These are phyloP conservation scores for Sphagnum magellanicum DNA, from an alignment of 228 moss, liverwort and hornwort species.

Conservation along the genomic window DNA sequence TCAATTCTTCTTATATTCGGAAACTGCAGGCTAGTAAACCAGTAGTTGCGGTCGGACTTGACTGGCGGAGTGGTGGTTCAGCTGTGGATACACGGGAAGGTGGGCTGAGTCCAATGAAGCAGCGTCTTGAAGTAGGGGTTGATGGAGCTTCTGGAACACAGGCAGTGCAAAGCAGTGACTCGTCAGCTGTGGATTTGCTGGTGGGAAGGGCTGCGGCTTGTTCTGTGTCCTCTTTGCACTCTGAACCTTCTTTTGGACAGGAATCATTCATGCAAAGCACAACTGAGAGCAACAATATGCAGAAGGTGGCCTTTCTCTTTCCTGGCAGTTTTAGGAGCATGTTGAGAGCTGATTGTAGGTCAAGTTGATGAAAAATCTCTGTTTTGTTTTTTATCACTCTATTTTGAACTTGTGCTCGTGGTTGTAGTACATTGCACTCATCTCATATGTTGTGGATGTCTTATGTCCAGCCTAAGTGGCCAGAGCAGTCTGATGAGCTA, in stretches of 20 bases:
- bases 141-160: slow-evolving; percentile 83
- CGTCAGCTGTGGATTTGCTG: slow-evolving; percentile 73
- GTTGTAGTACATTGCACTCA: too few species aligned
- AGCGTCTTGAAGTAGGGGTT: slow-evolving; percentile 81
- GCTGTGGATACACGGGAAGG: slow-evolving; percentile 77
- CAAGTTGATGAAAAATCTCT: too few species aligned
- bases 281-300: slow-evolving; percentile 45
- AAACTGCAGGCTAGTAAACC: slow-evolving; percentile 32
- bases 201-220: slow-evolving; percentile 93
- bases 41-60: slow-evolving; percentile 47
- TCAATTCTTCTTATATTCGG: not conserved
- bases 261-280: slow-evolving; percentile 51
- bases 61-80: slow-evolving; percentile 77
- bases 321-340: too few species aligned
- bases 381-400: too few species aligned
- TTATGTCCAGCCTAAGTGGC: slow-evolving; percentile 82
- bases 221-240: slow-evolving; percentile 59
- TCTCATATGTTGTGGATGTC: not conserved
- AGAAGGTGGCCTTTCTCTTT: slow-evolving; percentile 36
- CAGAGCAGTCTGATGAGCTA: slow-evolving; percentile 92
- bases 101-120: slow-evolving; percentile 69
- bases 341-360: too few species aligned
- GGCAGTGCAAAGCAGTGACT: slow-evolving; percentile 99
- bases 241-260: slow-evolving; percentile 51
- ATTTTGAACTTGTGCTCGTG: too few species aligned